phyloP scores from a whole-genome alignment of 257 asterid species.

The Avicennia marina region DNA sequence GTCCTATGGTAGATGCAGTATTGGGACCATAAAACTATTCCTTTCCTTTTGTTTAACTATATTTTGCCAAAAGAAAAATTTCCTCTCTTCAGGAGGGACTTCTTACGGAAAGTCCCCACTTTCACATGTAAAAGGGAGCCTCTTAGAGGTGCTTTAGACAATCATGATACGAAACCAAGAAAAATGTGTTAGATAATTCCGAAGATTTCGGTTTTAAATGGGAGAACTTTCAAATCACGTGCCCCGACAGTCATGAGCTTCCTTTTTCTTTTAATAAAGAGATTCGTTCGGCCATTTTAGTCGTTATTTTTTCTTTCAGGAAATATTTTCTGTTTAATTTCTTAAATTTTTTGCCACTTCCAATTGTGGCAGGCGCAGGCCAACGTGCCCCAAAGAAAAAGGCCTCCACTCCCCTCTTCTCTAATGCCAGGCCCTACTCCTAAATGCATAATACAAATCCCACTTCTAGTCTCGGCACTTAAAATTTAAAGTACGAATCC shows the following conservation, averaged over 20 bases:
- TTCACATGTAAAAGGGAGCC: slow-evolving; percentile 24
- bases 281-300: slow-evolving; percentile 29
- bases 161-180: slow-evolving; percentile 27
- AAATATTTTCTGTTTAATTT: too few relatives aligned
- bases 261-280: too few relatives aligned
- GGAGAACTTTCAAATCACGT: slow-evolving; percentile 18
- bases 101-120: slow-evolving; percentile 27
- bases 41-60: slow-evolving; percentile 2
- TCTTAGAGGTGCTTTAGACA: too few relatives aligned
- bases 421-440: too few relatives aligned
- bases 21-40: slow-evolving; percentile 22
- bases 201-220: slow-evolving; percentile 15
- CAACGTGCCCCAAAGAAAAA: too few relatives aligned
- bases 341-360: too few relatives aligned
- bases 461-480: too few relatives aligned
- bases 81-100: slow-evolving; percentile 20
- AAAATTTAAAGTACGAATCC: too few relatives aligned
- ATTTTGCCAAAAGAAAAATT: slow-evolving; percentile 46
- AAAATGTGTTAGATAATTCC: slow-evolving; percentile 13
- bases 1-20: slow-evolving; percentile 6
- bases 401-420: too few relatives aligned
- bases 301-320: not conserved
- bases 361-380: too few relatives aligned
- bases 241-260: slow-evolving; percentile 29
- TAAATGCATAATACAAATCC: too few relatives aligned